A percentile compares a stretch with the other conserved stretches of the same genome.
Evolutionary conservation across 345 rosid species (phyloP).

Genomic region (Erodium maritimum): DNA sequence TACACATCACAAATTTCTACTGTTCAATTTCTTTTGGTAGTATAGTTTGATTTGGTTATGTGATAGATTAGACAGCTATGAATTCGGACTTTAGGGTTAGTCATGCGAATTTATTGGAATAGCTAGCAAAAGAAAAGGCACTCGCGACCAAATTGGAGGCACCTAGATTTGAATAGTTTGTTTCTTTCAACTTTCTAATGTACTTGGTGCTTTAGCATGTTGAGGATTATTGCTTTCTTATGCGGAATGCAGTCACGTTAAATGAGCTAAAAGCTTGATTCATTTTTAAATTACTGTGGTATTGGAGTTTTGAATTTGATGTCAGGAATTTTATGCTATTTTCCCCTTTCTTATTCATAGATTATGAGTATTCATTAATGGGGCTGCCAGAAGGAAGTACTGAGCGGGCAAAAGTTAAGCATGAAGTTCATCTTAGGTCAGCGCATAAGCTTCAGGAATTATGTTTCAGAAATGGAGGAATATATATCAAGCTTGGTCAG

Average conservation of each 20-base stretch:
- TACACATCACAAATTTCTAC: too few species aligned
- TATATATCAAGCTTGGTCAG: conserved; percentile 94
- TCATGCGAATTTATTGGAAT: too few species aligned
- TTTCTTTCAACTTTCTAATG: not conserved
- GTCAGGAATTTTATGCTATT: not conserved
- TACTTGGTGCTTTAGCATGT: not conserved
- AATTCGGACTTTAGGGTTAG: too few species aligned
- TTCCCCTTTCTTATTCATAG: conserved; percentile 18
- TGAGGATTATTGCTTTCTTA: not conserved
- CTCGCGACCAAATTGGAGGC: not conserved
- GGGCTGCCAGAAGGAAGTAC: conserved; percentile 77
- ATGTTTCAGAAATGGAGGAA: conserved; percentile 87
- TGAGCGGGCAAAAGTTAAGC: conserved; percentile 54
- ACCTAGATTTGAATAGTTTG: not conserved
- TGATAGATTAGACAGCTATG: too few species aligned
- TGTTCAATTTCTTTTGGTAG: too few species aligned
- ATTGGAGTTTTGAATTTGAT: not conserved
- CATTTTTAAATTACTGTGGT: not conserved
- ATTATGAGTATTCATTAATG: conserved; percentile 70
- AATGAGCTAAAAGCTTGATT: not conserved
- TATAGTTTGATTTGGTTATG: too few species aligned
- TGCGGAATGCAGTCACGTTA: not conserved
- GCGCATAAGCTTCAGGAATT: conserved; percentile 82
- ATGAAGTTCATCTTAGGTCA: conserved; percentile 88
- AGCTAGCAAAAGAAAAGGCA: too few species aligned